Percentiles rank a stretch among this genome's conserved stretches.
Evolutionary conservation across 2,329 filamentous ascomycete species (phyloP).

Genomic region (Talaromyces sp.): DNA sequence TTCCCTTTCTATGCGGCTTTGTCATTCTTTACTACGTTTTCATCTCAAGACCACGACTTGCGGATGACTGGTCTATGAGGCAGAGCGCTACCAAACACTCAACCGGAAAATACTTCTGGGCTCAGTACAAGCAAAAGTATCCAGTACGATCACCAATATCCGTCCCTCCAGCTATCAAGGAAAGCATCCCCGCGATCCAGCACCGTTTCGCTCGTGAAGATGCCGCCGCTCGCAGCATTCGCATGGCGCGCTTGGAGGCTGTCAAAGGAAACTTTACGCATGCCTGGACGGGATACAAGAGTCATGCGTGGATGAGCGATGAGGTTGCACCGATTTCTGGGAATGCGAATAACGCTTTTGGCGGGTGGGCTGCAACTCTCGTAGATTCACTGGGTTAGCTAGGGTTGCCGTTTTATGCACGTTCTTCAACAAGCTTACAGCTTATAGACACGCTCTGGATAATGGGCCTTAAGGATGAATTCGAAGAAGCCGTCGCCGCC

Average conservation of each 20-base stretch:
- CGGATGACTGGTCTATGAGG: not conserved
- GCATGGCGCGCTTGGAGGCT: conserved; percentile 26
- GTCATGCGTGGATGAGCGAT: conserved; percentile 73
- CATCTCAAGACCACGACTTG: not conserved
- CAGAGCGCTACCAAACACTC: not conserved
- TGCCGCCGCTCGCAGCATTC: not conserved
- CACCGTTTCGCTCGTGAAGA: not conserved
- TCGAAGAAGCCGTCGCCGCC: conserved; percentile 64
- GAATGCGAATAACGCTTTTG: conserved; percentile 66
- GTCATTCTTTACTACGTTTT: not conserved
- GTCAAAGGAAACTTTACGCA: conserved; percentile 67
- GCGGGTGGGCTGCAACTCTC: conserved; percentile 79
- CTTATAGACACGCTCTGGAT: conserved; percentile 74
- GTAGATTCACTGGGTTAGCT: conserved; percentile 53
- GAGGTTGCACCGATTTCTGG: conserved; percentile 71
- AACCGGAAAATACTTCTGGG: not conserved
- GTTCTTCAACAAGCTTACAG: not conserved
- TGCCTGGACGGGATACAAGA: conserved; percentile 73
- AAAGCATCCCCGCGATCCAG: conserved; percentile 3
- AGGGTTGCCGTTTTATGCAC: not conserved
- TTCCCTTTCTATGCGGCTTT: not conserved
- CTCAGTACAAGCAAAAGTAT: not conserved
- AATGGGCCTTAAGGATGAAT: conserved; percentile 68
- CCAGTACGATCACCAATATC: not conserved
- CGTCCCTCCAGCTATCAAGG: not conserved